Evolutionary conservation across 1,284 basidiomycete genomes (phyloP), one percentile per base, ranked within the genome.

Genomic region (Stygiomarasmius scandens): DNA sequence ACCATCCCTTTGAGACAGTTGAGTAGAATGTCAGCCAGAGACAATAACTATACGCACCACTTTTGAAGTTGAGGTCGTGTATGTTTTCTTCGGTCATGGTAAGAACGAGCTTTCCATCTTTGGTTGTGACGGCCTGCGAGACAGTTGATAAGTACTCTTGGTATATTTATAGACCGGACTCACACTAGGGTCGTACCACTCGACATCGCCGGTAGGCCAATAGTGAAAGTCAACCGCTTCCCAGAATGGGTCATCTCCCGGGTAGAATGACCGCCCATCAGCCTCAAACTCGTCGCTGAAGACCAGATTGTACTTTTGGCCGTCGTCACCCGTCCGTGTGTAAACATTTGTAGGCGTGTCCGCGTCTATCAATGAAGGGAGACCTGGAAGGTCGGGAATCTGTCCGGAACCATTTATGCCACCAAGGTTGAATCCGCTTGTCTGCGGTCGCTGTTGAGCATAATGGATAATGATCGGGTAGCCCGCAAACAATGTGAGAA

Each of bases 271-370:
- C 34, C 89, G 80, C 6, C 93, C 95, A 29, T 89, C 86, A 5
- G 67, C 75, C 51, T 96, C 87, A 71, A 97, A 97, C 73, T 98
- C 96, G 72, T 98, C 96, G 57, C 89, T 94, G 71, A 95, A 96
- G 1, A 95, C 88, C 29, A 98, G 83, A 60, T 88, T 79, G 73
- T 92, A 95, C n/a, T 78, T 71, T 54, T 85, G 77, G 2, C 92
- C 91, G 64, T 95, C 92, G 8, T 83, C 75, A 20, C 87, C 89
- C 4, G 73, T 79, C 24, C 83, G 80, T 23, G 77, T 76, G 49
- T 68, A 68, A 16, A 77, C 91, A 25, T 76, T 75, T 19, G 71
- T 58, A 2, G 89, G 89, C 0, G 92, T 95, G 32, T 87, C 86
- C 2, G 68, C 54, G 69, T 96, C 93, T 61, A 95, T 82, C 29